These are phyloP conservation scores for Chalara sp. DNA, from an alignment of 2,329 filamentous ascomycete species.

Conservation along the genomic window DNA sequence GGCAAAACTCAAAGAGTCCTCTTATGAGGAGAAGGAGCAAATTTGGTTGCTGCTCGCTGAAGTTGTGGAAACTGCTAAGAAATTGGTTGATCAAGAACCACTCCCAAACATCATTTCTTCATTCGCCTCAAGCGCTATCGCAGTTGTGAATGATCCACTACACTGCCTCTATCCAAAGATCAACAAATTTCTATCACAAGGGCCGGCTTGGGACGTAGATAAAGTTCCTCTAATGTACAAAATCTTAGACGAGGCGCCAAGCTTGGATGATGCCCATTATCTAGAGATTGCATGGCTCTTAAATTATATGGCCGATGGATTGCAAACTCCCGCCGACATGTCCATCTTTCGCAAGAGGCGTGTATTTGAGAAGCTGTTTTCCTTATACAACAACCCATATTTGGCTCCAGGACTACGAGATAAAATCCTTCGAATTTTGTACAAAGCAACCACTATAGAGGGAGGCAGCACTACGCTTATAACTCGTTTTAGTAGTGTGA, in stretches of 20 bases:
- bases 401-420: constrained; percentile 46
- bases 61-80: constrained; percentile 64
- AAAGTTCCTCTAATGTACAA: constrained; percentile 65
- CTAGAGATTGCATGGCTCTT: constrained; percentile 71
- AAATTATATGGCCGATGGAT: constrained; percentile 59
- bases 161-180: constrained; percentile 81
- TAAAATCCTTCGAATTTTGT: constrained; percentile 55
- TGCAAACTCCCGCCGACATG: constrained; percentile 54
- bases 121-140: constrained; percentile 65
- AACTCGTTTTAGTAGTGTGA: constrained; percentile 67
- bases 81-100: constrained; percentile 45
- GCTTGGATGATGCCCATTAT: constrained; percentile 66
- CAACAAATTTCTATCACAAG: constrained; percentile 74
- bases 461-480: constrained; percentile 74
- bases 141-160: constrained; percentile 67
- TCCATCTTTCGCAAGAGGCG: constrained; percentile 52
- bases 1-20: constrained; percentile 56
- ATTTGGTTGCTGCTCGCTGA: constrained; percentile 76
- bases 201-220: constrained; percentile 68
- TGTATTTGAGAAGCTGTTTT: constrained; percentile 70
- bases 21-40: constrained; percentile 69
- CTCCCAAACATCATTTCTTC: constrained; percentile 70
- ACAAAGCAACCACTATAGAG: constrained; percentile 59
- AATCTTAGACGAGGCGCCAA: constrained; percentile 58
- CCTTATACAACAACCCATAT: constrained; percentile 61